Evolutionary conservation across 768 basidiomycete species (phyloP), one percentile per base, ranked within the genome.

Genomic region (Agaricus sinodeliciosus): DNA sequence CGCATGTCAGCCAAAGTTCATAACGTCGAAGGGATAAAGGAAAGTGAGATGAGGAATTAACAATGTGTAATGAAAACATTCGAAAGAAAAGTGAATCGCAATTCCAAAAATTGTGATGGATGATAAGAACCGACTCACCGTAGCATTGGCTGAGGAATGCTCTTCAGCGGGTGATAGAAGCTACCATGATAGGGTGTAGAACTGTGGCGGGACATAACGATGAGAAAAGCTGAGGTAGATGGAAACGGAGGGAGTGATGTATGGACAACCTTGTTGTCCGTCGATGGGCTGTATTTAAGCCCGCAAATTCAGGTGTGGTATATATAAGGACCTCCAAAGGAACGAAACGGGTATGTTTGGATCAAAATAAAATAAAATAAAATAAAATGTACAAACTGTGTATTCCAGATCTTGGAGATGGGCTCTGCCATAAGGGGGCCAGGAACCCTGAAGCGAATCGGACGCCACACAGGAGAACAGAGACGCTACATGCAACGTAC

Each of bases 351-450:
- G 36, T 44, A 27, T 46, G 28, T 43, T 25, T 34, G 42, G 36
- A 46, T 47, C 52, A 54, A 54, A 47, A 48, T 19, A 22, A 50
- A 36, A 48, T 31, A 31, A 31, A 31, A 31, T 31, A 28, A 28
- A 28, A 31, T 31, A 31, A 31, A 31, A 28, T 28, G 31, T 31
- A 11, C 31, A 7, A 11, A 31, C 31, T 7, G 45, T 52, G 52
- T 48, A 45, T 47, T 25, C 52, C 52, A 54, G 52, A 53, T 53
- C 51, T 53, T 28, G 18, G 39, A 46, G 37, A 48, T 42, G 22
- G 26, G 7, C 16, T 12, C 3, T 54, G 52, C 52, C 45, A 39
- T 54, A 40, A 48, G 22, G 27, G 52, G 36, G 19, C 31, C 18
- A 27, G 41, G 43, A 41, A 41, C n/a, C 28, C 40, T 45, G 45